phyloP scores from a whole-genome alignment of 2,329 filamentous ascomycete genomes.

The Dissoconium aciculare region DNA sequence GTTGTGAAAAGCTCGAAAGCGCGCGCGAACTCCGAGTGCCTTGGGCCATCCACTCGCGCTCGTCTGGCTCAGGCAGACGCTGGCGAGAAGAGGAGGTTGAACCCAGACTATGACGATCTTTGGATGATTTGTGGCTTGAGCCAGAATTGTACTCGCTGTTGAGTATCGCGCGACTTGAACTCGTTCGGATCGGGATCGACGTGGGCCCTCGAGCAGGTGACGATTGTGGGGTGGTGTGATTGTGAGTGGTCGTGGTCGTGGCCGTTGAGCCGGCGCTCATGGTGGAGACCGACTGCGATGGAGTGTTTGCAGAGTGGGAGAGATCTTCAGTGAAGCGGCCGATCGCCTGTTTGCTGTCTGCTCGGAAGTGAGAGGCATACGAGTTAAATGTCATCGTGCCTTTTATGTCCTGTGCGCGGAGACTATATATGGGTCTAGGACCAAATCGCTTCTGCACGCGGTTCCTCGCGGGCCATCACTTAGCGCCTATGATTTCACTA shows the following conservation, averaged over 20 bases:
- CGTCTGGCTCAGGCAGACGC: constrained; percentile 13
- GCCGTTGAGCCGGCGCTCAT: background rate
- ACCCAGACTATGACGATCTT: constrained; percentile 15
- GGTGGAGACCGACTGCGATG: background rate
- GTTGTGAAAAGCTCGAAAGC: constrained; percentile 8
- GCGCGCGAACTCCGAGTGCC: constrained; percentile 8
- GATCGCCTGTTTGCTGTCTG: background rate
- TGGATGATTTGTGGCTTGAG: background rate
- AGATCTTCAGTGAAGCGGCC: constrained; percentile 6
- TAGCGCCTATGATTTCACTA: too few species aligned
- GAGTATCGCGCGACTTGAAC: constrained; percentile 42
- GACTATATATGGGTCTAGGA: too few species aligned
- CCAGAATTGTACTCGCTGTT: constrained; percentile 18
- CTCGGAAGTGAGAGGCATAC: too few species aligned
- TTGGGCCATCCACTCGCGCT: constrained; percentile 18
- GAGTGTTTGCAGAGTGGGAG: constrained; percentile 1
- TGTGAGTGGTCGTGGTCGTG: constrained; percentile 3
- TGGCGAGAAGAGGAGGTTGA: constrained; percentile 1
- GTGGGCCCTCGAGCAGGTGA: constrained; percentile 10
- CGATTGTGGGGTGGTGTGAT: constrained; percentile 1
- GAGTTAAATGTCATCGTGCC: too few species aligned
- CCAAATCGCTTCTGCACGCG: too few species aligned
- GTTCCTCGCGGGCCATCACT: too few species aligned
- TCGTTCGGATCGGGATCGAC: constrained; percentile 55
- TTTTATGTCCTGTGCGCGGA: too few species aligned